Conservation (phyloP, 1,284 basidiomycete species). For the Cystobasidiaceae sp. region DNA sequence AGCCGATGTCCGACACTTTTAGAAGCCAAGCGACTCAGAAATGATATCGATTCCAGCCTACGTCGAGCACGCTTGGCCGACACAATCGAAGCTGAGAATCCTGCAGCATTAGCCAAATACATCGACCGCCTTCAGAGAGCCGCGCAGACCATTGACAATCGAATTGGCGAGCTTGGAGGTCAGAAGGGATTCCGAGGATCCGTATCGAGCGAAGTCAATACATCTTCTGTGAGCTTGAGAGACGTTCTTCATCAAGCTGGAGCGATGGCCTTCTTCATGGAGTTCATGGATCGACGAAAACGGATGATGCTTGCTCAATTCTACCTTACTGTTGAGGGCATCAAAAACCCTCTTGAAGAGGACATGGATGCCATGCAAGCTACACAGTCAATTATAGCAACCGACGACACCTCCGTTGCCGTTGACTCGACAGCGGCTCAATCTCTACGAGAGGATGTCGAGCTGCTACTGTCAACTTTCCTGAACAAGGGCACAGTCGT, state of each 20-base stretch:
- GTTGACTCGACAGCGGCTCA: constrained; percentile 57
- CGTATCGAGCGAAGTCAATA: background rate
- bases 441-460: constrained; percentile 70
- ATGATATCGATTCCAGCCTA: constrained; percentile 53
- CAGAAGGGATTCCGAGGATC: constrained; percentile 40
- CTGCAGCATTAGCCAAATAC: constrained; percentile 77
- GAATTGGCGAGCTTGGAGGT: constrained; percentile 72
- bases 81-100: constrained; percentile 57
- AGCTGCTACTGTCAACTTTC: constrained; percentile 79
- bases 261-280: constrained; percentile 91
- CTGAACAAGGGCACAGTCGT: constrained; percentile 59
- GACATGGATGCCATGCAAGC: background rate
- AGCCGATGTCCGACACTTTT: constrained; percentile 70
- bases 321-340: constrained; percentile 93
- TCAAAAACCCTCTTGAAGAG: constrained; percentile 90
- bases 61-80: constrained; percentile 19
- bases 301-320: constrained; percentile 85
- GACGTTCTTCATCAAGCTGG: constrained; percentile 79
- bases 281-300: constrained; percentile 88
- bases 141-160: constrained; percentile 73
- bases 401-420: constrained; percentile 24
- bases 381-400: background rate
- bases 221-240: constrained; percentile 40
- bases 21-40: constrained; percentile 82
- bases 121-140: constrained; percentile 82